These are phyloP conservation scores for Verticillium dahliae DNA, from an alignment of 2,329 filamentous ascomycete species.

Conservation along the genomic window DNA sequence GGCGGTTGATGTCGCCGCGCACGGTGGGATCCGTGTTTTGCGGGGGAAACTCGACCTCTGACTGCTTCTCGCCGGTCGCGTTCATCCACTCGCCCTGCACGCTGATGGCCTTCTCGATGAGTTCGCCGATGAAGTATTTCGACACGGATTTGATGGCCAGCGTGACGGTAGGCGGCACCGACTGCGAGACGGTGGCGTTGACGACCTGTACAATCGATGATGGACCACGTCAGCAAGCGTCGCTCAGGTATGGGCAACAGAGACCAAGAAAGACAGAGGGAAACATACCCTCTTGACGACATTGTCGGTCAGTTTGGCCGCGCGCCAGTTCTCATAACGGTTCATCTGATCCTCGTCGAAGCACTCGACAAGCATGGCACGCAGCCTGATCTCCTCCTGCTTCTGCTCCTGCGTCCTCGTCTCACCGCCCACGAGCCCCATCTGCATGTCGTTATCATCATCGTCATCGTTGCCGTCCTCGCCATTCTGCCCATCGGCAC, in stretches of 20 bases:
- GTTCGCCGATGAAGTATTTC: slow-evolving; percentile 70
- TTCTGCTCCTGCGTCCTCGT: slow-evolving; percentile 62
- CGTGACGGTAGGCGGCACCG: slow-evolving; percentile 65
- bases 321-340: slow-evolving; percentile 65
- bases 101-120: slow-evolving; percentile 65
- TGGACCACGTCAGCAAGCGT: background rate
- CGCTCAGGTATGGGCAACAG: background rate
- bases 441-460: slow-evolving; percentile 40
- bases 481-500: slow-evolving; percentile 33
- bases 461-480: slow-evolving; percentile 52
- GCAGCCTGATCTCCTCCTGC: slow-evolving; percentile 50
- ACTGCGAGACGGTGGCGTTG: slow-evolving; percentile 76
- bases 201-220: slow-evolving; percentile 45
- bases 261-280: background rate
- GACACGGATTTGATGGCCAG: slow-evolving; percentile 70
- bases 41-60: slow-evolving; percentile 40
- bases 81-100: slow-evolving; percentile 67
- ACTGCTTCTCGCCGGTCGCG: slow-evolving; percentile 49
- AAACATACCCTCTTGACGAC: slow-evolving; percentile 58
- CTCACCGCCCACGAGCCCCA: slow-evolving; percentile 50
- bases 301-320: slow-evolving; percentile 60
- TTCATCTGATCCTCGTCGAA: slow-evolving; percentile 62
- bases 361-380: slow-evolving; percentile 55
- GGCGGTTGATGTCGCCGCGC: slow-evolving; percentile 19
- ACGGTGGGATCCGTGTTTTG: slow-evolving; percentile 21